phyloP scores from a whole-genome alignment of 1,284 basidiomycete genomes.

The Sporisorium scitamineum region DNA sequence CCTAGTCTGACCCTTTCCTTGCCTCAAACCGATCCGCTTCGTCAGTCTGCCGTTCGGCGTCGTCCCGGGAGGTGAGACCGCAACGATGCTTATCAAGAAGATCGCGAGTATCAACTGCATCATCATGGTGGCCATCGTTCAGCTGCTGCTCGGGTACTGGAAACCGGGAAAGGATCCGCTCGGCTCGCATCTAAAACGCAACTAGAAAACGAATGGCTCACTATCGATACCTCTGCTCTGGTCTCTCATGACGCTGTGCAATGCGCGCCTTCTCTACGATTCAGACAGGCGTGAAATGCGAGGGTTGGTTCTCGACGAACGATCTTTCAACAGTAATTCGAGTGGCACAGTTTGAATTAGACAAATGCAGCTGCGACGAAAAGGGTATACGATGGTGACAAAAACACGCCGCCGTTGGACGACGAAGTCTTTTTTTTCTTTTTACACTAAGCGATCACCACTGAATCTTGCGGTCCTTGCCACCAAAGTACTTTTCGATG shows the following conservation, averaged over 20 bases:
- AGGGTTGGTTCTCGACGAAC: too few species aligned
- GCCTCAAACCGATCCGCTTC: not conserved
- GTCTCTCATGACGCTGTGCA: not conserved
- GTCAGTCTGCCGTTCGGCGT: constrained; percentile 52
- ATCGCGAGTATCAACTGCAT: constrained; percentile 56
- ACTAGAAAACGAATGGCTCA: constrained; percentile 9
- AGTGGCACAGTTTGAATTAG: not conserved
- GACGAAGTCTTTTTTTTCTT: too few species aligned
- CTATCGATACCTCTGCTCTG: not conserved
- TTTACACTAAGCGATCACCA: too few species aligned
- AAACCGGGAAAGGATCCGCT: constrained; percentile 47
- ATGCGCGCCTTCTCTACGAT: constrained; percentile 1
- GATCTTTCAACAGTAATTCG: not conserved
- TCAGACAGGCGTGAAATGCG: not conserved
- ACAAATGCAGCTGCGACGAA: not conserved
- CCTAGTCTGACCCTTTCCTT: not conserved
- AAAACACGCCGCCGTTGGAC: too few species aligned
- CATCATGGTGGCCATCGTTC: constrained; percentile 44
- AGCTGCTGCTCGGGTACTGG: constrained; percentile 53
- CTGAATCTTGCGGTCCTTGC: constrained; percentile 48
- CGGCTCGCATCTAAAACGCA: constrained; percentile 35
- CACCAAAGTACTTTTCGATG: constrained; percentile 82
- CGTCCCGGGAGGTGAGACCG: constrained; percentile 42
- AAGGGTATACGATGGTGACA: constrained; percentile 16
- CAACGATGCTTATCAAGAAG: constrained; percentile 51